Conservation (phyloP, 306 rosid genomes). For the Morella rubra region DNA sequence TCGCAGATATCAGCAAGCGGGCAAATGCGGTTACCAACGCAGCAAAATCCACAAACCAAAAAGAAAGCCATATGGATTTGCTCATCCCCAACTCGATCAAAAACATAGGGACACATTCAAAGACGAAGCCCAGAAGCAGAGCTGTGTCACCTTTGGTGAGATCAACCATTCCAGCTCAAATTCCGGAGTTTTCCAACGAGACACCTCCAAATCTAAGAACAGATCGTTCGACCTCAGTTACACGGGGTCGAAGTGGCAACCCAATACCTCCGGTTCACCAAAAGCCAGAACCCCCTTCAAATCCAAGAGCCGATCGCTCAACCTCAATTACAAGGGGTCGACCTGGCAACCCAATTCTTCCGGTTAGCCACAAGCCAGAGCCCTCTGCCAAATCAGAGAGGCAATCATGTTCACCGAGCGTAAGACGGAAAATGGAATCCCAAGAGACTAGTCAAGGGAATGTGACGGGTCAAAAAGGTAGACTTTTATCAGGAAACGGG, state of each 20-base stretch:
- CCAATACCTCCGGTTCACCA: conserved; percentile 22
- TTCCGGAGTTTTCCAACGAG: conserved; percentile 47
- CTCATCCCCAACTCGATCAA: conserved; percentile 36
- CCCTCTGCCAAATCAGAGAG: conserved; percentile 22
- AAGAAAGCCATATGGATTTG: conserved; percentile 28
- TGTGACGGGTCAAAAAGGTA: conserved; percentile 24
- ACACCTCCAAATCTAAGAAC: conserved; percentile 59
- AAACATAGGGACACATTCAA: conserved; percentile 30
- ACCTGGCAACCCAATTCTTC: conserved; percentile 28
- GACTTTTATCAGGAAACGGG: conserved; percentile 19
- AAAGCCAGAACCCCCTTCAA: conserved; percentile 26
- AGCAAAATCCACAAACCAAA: conserved; percentile 27
- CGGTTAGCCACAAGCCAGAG: conserved; percentile 20
- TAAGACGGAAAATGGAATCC: conserved; percentile 37
- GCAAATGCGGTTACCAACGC: conserved; percentile 9
- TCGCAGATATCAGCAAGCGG: conserved; percentile 8
- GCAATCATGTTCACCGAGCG: conserved; percentile 62
- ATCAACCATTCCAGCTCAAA: conserved; percentile 37
- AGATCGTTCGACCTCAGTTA: conserved; percentile 45
- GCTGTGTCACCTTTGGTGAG: conserved; percentile 51
- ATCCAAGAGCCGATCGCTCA: conserved; percentile 38
- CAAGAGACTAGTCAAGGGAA: conserved; percentile 30
- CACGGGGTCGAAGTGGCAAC: conserved; percentile 43
- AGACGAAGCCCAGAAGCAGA: conserved; percentile 39
- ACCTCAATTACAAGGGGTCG: conserved; percentile 53